Conservation (phyloP, 306 rosid species). For the Pyrus bretschneideri region DNA sequence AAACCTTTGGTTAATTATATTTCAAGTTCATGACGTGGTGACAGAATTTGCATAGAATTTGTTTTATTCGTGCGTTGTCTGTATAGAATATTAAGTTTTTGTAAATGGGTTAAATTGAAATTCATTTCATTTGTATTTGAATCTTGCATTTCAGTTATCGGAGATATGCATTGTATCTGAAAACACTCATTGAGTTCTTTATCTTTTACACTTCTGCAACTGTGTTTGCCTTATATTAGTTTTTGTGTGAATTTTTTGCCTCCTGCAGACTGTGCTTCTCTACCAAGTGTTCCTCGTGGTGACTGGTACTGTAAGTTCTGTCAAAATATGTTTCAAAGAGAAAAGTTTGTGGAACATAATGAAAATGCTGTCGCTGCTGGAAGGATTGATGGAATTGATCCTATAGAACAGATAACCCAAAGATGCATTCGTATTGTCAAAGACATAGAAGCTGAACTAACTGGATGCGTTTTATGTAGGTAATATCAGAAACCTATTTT, state of each 20-base stretch:
- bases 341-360: constrained; percentile 55
- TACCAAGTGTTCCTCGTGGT: constrained; percentile 69
- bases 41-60: not conserved
- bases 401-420: constrained; percentile 74
- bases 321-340: constrained; percentile 66
- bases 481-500: constrained; percentile 20
- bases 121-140: not conserved
- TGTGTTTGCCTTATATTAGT: not conserved
- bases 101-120: not conserved
- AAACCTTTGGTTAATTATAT: not conserved
- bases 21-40: not conserved
- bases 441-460: constrained; percentile 70
- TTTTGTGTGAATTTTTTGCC: not conserved
- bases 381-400: constrained; percentile 81
- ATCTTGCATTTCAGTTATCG: not conserved
- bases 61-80: not conserved
- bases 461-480: constrained; percentile 97
- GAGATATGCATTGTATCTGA: not conserved
- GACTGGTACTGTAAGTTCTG: constrained; percentile 90
- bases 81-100: not conserved
- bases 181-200: not conserved
- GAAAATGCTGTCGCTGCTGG: constrained; percentile 90
- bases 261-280: constrained; percentile 78
- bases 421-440: constrained; percentile 92
- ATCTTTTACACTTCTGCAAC: not conserved